phyloP scores from a whole-genome alignment of 1,284 basidiomycete species.

The Agaricales sp. region DNA sequence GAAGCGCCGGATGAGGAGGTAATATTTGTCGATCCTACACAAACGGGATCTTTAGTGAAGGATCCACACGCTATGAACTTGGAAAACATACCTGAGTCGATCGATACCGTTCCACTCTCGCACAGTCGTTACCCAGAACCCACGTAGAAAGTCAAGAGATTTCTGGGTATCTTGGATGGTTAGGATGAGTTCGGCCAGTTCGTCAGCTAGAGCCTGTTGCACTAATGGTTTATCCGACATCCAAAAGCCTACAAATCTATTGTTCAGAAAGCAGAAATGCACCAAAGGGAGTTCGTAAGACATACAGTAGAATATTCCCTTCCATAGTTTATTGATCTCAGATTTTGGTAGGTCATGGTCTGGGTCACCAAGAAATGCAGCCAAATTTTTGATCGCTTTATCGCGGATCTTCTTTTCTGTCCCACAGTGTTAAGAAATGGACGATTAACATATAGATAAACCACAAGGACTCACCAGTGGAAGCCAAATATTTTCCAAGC shows the following conservation, averaged over 20 bases:
- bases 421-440: constrained; percentile 9
- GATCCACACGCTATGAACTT: constrained; percentile 5
- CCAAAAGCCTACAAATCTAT: constrained; percentile 72
- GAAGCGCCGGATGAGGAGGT: constrained; percentile 87
- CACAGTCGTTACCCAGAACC: constrained; percentile 86
- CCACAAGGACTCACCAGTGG: constrained; percentile 53
- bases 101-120: constrained; percentile 93
- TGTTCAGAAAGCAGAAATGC: constrained; percentile 1
- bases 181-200: constrained; percentile 76
- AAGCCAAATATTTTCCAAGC: constrained; percentile 83
- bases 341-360: constrained; percentile 46
- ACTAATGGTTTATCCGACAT: constrained; percentile 99
- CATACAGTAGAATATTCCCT: constrained; percentile 94
- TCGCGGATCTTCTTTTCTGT: constrained; percentile 83
- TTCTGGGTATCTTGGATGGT: constrained; percentile 49
- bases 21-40: constrained; percentile 96
- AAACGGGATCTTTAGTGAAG: constrained; percentile 4
- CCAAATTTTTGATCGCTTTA: constrained; percentile 74
- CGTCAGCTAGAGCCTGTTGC: constrained; percentile 84
- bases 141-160: constrained; percentile 70
- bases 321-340: constrained; percentile 94
- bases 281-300: constrained; percentile 8
- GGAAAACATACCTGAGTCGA: constrained; percentile 56
- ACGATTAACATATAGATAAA: background rate
- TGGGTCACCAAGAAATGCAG: constrained; percentile 64